Conservation (phyloP, 176 grass and related monocot species). For the Ananas comosus region DNA sequence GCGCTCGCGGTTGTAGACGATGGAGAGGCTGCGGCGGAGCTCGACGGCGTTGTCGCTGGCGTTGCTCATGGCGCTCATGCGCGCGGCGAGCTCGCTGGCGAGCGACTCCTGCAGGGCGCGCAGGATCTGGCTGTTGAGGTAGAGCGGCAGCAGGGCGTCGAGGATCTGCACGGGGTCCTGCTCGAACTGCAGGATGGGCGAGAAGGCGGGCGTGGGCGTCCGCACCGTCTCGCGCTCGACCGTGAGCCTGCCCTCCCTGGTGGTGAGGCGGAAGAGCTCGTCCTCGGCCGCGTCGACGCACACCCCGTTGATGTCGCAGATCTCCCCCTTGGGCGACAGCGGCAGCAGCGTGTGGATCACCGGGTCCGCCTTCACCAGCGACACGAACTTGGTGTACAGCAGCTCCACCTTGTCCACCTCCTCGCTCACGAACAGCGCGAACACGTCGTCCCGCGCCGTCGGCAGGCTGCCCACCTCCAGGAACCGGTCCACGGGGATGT, state of each 20-base stretch:
- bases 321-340: conserved; percentile 83
- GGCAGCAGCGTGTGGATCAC: conserved; percentile 85
- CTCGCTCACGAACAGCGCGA: conserved; percentile 81
- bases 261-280: conserved; percentile 84
- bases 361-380: conserved; percentile 64
- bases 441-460: conserved; percentile 73
- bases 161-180: conserved; percentile 89
- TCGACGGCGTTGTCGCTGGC: conserved; percentile 71
- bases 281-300: conserved; percentile 73
- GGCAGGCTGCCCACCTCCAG: conserved; percentile 50
- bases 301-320: conserved; percentile 72
- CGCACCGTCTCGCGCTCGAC: conserved; percentile 74
- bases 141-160: conserved; percentile 76
- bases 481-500: conserved; percentile 49
- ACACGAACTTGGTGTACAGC: conserved; percentile 81
- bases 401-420: conserved; percentile 93
- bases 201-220: conserved; percentile 49
- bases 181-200: conserved; percentile 78
- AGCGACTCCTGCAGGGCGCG: conserved; percentile 78
- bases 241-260: conserved; percentile 78
- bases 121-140: conserved; percentile 89
- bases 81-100: conserved; percentile 69
- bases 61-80: conserved; percentile 87
- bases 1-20: conserved; percentile 54
- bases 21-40: conserved; percentile 42